Conservation (phyloP, 257 asterid species). For the Jacaranda copaia region DNA sequence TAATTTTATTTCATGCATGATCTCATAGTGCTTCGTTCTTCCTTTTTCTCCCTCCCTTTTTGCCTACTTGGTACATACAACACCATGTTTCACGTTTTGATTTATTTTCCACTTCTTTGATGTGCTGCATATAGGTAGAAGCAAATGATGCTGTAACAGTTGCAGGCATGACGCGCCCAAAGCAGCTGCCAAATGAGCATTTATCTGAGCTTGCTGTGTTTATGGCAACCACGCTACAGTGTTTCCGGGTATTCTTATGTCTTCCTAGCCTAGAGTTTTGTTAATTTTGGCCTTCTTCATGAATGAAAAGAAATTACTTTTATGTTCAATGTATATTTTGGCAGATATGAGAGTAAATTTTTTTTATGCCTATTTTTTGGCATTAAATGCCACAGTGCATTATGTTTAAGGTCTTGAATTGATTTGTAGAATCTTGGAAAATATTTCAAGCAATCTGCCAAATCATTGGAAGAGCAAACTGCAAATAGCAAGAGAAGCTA, state of each 20-base stretch:
- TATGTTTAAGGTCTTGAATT: conserved; percentile 24
- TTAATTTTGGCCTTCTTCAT: conserved; percentile 17
- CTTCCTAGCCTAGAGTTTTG: conserved; percentile 6
- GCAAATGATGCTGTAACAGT: conserved; percentile 96
- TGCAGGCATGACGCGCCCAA: conserved; percentile 95
- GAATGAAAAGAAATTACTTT: conserved; percentile 13
- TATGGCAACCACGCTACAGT: conserved; percentile 90
- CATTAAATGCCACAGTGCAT: conserved; percentile 28
- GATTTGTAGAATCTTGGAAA: conserved; percentile 85
- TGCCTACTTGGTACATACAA: conserved; percentile 10
- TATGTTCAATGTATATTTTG: conserved; percentile 3
- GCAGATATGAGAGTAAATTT: conserved; percentile 23
- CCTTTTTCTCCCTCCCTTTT: neutral
- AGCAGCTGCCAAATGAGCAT: conserved; percentile 83
- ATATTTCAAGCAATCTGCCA: conserved; percentile 94
- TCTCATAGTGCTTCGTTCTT: conserved; percentile 5
- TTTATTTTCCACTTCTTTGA: conserved; percentile 14
- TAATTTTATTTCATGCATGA: conserved; percentile 4
- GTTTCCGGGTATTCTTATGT: conserved; percentile 73
- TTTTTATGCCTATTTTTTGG: conserved; percentile 6
- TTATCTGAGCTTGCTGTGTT: conserved; percentile 93
- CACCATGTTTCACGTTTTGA: neutral
- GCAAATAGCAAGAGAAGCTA: conserved; percentile 85
- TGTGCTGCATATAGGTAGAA: conserved; percentile 70
- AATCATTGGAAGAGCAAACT: conserved; percentile 81